Conservation (phyloP, 2,329 filamentous ascomycete species). For the Fusarium solani-melongenae region DNA sequence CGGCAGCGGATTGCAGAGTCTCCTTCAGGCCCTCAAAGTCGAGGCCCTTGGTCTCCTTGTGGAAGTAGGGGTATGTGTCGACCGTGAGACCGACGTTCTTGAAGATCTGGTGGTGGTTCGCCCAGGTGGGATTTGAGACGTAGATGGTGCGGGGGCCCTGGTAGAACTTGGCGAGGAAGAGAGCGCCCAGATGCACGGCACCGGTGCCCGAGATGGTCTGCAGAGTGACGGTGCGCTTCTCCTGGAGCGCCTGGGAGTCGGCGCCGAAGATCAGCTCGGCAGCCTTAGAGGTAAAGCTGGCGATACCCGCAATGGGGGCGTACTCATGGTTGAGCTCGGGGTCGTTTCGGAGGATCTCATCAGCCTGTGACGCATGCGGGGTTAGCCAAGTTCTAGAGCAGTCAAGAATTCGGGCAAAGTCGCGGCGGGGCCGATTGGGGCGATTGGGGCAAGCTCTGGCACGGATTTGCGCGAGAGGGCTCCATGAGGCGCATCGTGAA, state of each 20-base stretch:
- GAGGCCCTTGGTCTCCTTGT: constrained; percentile 86
- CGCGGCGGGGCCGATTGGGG: constrained; percentile 19
- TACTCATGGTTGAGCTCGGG: constrained; percentile 98
- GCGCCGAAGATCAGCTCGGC: constrained; percentile 88
- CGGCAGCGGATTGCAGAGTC: constrained; percentile 75
- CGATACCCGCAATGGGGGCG: constrained; percentile 91
- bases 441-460: constrained; percentile 26
- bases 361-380: constrained; percentile 71
- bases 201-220: constrained; percentile 99
- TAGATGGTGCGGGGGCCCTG: constrained; percentile 80
- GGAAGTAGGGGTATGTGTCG: constrained; percentile 94
- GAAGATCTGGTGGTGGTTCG: constrained; percentile 99
- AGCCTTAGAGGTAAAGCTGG: constrained; percentile 87
- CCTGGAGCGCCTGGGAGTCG: constrained; percentile 82
- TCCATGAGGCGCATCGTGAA: constrained; percentile 24
- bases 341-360: constrained; percentile 88
- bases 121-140: constrained; percentile 96
- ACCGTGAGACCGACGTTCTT: constrained; percentile 84
- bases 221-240: constrained; percentile 83
- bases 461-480: constrained; percentile 23
- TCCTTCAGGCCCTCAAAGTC: constrained; percentile 91
- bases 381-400: constrained; percentile 36
- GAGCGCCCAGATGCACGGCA: constrained; percentile 90
- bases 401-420: constrained; percentile 7
- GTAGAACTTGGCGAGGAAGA: constrained; percentile 96